phyloP scores from a whole-genome alignment of 2,329 filamentous ascomycete genomes.

The Epichloe gansuensis region DNA sequence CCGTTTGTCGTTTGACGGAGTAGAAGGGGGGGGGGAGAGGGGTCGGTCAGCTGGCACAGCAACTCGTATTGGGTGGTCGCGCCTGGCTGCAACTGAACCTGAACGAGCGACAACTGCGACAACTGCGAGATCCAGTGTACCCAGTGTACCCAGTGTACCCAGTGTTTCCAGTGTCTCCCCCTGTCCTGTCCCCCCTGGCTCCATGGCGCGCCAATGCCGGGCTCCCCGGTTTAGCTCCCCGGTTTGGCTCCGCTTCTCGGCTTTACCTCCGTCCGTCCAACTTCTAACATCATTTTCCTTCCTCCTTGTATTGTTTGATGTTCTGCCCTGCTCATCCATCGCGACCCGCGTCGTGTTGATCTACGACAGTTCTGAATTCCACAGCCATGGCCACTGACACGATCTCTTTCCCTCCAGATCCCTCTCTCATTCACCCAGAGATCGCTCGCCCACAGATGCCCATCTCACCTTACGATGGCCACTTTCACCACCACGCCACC shows the following conservation, averaged over 20 bases:
- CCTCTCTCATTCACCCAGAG: conserved; percentile 43
- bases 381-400: conserved; percentile 21
- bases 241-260: background rate
- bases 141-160: too few species aligned
- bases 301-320: background rate
- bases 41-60: too few species aligned
- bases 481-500: conserved; percentile 30
- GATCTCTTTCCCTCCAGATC: conserved; percentile 29
- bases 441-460: conserved; percentile 35
- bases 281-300: background rate
- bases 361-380: background rate
- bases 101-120: too few species aligned
- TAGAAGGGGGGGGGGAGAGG: background rate
- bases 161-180: background rate
- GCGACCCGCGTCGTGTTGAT: background rate
- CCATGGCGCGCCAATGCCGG: too few species aligned
- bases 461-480: conserved; percentile 32
- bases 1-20: too few species aligned
- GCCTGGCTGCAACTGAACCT: too few species aligned
- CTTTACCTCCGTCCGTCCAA: background rate
- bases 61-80: too few species aligned
- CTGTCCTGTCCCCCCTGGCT: background rate
- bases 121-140: background rate
- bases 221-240: background rate
- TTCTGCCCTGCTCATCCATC: too few species aligned